Evolutionary conservation across 2,329 filamentous ascomycete species (phyloP).

Genomic region (Stemphylium vesicarium): DNA sequence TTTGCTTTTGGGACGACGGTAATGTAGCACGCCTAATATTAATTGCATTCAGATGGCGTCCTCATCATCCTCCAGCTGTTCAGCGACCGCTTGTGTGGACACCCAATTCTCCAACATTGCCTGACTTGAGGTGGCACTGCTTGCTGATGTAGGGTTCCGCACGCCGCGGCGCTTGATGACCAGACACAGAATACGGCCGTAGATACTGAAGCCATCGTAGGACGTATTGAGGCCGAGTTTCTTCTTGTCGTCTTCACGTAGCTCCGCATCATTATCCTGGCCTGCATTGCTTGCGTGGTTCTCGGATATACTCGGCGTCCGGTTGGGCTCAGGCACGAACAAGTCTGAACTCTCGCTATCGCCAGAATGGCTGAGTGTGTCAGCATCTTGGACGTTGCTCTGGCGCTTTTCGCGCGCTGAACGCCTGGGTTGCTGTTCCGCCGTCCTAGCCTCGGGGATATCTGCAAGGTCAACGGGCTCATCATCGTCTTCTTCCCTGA

Average conservation of each 20-base stretch:
- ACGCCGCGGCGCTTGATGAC: conserved; percentile 76
- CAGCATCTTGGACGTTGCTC: conserved; percentile 8
- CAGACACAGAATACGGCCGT: conserved; percentile 88
- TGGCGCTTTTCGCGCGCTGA: conserved; percentile 25
- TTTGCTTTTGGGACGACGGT: conserved; percentile 11
- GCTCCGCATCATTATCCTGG: conserved; percentile 30
- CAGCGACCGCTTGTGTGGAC: conserved; percentile 50
- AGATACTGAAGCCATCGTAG: conserved; percentile 96
- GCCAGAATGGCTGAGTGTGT: conserved; percentile 26
- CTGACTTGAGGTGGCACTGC: conserved; percentile 39
- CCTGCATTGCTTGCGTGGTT: conserved; percentile 15
- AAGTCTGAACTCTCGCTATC: conserved; percentile 47
- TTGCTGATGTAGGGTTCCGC: conserved; percentile 25
- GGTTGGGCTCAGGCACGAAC: conserved; percentile 23
- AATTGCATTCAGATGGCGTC: conserved; percentile 35
- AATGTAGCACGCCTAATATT: background rate
- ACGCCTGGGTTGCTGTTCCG: conserved; percentile 14
- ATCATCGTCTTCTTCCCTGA: conserved; percentile 66
- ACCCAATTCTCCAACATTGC: conserved; percentile 53
- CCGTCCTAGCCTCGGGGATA: conserved; percentile 59
- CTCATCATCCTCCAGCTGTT: conserved; percentile 44
- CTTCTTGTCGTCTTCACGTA: conserved; percentile 85
- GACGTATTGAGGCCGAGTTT: conserved; percentile 84
- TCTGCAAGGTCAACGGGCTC: conserved; percentile 56
- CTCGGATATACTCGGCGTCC: conserved; percentile 30